A percentile compares a stretch with the other conserved stretches of the same genome.
Conservation (phyloP, 345 rosid species). For the Psidium guajava region DNA sequence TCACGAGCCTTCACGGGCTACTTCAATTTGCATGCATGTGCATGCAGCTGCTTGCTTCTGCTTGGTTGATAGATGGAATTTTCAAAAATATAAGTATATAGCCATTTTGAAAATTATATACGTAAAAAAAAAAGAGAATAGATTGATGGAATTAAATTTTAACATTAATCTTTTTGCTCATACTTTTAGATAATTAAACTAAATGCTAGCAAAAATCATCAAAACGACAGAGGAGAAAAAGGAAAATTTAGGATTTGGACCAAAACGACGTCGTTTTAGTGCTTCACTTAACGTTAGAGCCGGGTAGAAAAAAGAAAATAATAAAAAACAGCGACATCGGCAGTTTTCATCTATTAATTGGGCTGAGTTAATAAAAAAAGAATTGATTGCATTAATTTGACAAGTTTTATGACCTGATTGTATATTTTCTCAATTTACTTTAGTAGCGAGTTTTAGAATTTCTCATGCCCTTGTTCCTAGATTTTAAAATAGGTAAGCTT, state of each 20-base stretch:
- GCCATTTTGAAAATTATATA: too few species aligned
- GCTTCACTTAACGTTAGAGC: background rate
- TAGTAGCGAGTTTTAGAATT: background rate
- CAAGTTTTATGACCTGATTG: background rate
- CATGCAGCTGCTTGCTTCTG: background rate
- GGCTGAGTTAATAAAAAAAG: rapidly evolving
- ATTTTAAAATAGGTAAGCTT: background rate
- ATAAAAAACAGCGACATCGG: background rate
- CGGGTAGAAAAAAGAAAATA: rapidly evolving
- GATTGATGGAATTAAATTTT: too few species aligned
- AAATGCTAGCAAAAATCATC: too few species aligned
- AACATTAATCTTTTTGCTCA: too few species aligned
- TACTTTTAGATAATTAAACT: too few species aligned
- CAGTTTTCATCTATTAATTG: background rate
- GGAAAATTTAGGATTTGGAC: too few species aligned
- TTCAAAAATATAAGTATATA: too few species aligned
- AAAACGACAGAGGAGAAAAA: too few species aligned
- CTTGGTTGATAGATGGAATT: background rate
- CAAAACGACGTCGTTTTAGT: too few species aligned
- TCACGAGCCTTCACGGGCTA: background rate
- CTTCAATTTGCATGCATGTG: background rate
- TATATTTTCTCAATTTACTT: background rate
- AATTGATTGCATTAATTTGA: rapidly evolving
- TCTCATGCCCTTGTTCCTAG: background rate
- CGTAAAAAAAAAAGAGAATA: too few species aligned